Conservation (phyloP, 768 basidiomycete genomes). For the Leucocoprinus leucothites region DNA sequence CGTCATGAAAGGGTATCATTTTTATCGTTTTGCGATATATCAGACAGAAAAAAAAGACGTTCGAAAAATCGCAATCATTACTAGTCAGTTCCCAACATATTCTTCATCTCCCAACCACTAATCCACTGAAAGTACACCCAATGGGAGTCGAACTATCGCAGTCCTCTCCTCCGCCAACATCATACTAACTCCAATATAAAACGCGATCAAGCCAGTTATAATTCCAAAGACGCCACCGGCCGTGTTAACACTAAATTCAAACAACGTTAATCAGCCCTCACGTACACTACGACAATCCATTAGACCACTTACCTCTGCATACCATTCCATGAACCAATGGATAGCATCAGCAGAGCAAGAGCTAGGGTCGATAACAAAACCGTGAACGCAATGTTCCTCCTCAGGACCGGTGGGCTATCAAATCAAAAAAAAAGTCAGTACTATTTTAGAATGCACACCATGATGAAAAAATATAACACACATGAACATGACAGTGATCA, state of each 20-base stretch:
- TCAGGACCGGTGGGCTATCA: constrained; percentile 22
- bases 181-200: constrained; percentile 41
- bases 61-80: no score
- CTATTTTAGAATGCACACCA: neutral
- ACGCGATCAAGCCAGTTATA: constrained; percentile 39
- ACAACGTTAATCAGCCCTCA: neutral
- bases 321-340: constrained; percentile 25
- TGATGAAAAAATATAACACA: constrained; percentile 28
- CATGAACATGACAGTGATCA: constrained; percentile 64
- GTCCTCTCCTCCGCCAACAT: constrained; percentile 33
- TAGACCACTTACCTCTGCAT: constrained; percentile 24
- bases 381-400: constrained; percentile 23
- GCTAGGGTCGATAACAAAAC: constrained; percentile 24
- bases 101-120: neutral
- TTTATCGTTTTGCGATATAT: no score
- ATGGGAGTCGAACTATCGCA: constrained; percentile 32
- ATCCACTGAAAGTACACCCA: constrained; percentile 24
- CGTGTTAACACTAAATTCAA: constrained; percentile 27
- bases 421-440: neutral
- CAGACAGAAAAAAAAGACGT: no score
- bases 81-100: no score
- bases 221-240: constrained; percentile 41
- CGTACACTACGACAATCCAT: neutral
- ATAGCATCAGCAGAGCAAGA: constrained; percentile 25
- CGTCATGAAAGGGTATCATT: no score